phyloP scores from a whole-genome alignment of 2,329 filamentous ascomycete species.

The Parascedosporium putredinis region DNA sequence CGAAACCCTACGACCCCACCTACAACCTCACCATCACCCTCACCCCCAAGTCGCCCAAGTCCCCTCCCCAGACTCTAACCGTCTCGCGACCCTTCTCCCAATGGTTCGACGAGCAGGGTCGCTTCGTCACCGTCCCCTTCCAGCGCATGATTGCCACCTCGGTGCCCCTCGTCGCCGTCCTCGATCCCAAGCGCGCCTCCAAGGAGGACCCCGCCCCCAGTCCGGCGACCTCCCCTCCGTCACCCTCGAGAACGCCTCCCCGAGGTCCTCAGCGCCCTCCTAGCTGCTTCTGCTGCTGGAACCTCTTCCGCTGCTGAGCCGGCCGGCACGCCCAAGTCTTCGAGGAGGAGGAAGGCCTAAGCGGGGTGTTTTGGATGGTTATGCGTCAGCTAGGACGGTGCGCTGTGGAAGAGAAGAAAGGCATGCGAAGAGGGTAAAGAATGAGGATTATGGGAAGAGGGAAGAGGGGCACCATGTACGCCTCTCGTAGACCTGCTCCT shows the following conservation, averaged over 20 bases:
- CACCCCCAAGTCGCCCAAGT: conserved; percentile 24
- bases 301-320: conserved; percentile 1
- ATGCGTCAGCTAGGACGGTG: background rate
- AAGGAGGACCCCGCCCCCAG: conserved; percentile 12
- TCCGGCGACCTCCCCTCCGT: conserved; percentile 22
- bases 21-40: conserved; percentile 66
- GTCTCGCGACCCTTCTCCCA: conserved; percentile 56
- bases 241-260: conserved; percentile 29
- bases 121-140: conserved; percentile 65
- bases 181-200: conserved; percentile 49
- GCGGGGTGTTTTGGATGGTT: background rate
- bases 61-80: conserved; percentile 33
- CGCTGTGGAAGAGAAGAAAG: too few species aligned
- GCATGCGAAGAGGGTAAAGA: too few species aligned
- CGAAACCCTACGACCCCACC: conserved; percentile 68
- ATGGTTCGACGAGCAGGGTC: conserved; percentile 67
- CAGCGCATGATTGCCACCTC: conserved; percentile 66
- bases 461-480: too few species aligned
- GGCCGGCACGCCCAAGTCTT: background rate
- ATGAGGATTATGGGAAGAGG: too few species aligned
- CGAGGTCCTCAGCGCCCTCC: conserved; percentile 38
- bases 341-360: conserved; percentile 8
- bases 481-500: too few species aligned
- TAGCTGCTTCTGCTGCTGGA: conserved; percentile 23
- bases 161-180: conserved; percentile 53